A percentile compares a stretch with the other conserved stretches of the same genome.
Conservation (phyloP, 306 rosid genomes). For the Gastrolobium bilobum region DNA sequence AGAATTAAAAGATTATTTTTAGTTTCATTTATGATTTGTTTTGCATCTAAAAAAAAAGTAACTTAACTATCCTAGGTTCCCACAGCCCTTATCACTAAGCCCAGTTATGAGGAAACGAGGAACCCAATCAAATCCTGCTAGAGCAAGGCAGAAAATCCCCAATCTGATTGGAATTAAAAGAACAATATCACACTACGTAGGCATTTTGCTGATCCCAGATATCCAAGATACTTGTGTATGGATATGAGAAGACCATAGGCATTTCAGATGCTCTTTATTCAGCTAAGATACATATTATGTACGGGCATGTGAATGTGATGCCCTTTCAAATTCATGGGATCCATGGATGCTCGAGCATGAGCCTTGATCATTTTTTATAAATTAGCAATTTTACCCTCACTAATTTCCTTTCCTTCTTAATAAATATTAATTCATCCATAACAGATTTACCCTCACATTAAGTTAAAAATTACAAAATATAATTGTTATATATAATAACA, state of each 20-base stretch:
- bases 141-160: conserved; percentile 1
- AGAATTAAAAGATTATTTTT: background rate
- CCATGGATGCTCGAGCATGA: background rate
- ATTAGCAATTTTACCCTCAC: background rate
- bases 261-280: background rate
- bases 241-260: background rate
- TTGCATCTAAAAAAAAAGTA: conserved; percentile 3
- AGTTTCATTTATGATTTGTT: background rate
- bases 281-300: background rate
- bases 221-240: background rate
- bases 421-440: background rate
- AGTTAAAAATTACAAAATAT: conserved; percentile 1
- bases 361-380: background rate
- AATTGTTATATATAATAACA: background rate
- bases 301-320: background rate
- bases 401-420: no score
- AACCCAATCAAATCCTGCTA: conserved; percentile 16
- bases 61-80: background rate
- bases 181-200: background rate
- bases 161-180: background rate
- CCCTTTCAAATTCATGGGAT: conserved; percentile 4
- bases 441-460: background rate
- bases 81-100: background rate
- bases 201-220: background rate
- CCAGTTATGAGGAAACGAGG: conserved; percentile 1